Evolutionary conservation across 345 rosid genomes (phyloP).

Genomic region (Durio zibethinus): DNA sequence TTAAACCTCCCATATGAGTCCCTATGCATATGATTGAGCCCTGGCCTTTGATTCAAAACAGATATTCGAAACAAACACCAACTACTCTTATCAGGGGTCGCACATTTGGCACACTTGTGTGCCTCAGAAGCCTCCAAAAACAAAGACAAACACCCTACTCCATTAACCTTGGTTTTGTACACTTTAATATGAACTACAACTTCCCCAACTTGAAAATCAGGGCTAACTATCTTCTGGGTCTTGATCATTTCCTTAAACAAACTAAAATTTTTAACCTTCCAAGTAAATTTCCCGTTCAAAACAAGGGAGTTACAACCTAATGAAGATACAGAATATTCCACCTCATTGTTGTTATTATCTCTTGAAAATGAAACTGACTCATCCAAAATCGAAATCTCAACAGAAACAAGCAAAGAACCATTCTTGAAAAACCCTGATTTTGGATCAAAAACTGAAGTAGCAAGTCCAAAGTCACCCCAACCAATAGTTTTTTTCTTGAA

Average conservation of each 20-base stretch:
- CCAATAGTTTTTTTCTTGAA: neutral
- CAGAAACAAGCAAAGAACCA: neutral
- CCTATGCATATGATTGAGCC: slow-evolving; percentile 79
- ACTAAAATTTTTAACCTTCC: slow-evolving; percentile 40
- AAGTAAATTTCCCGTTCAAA: neutral
- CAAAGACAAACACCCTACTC: slow-evolving; percentile 79
- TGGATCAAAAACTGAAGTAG: neutral
- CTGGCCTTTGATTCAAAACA: slow-evolving; percentile 77
- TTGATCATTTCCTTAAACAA: slow-evolving; percentile 88
- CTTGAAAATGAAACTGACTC: neutral
- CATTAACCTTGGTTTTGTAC: slow-evolving; percentile 77
- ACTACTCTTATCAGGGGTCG: slow-evolving; percentile 68
- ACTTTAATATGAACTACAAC: slow-evolving; percentile 89
- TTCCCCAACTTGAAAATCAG: slow-evolving; percentile 88
- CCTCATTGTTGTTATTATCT: neutral
- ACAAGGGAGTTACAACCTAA: neutral
- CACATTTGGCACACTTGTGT: slow-evolving; percentile 26
- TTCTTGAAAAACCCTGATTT: neutral
- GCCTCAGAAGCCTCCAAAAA: slow-evolving; percentile 76
- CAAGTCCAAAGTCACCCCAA: neutral
- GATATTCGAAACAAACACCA: slow-evolving; percentile 98
- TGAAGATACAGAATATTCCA: neutral
- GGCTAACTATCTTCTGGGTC: slow-evolving; percentile 95
- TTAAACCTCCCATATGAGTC: slow-evolving; percentile 92
- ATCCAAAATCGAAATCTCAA: neutral